Base-by-base conservation (phyloP, 2,329 filamentous ascomycete species). In the Aureobasidium namibiae region DNA sequence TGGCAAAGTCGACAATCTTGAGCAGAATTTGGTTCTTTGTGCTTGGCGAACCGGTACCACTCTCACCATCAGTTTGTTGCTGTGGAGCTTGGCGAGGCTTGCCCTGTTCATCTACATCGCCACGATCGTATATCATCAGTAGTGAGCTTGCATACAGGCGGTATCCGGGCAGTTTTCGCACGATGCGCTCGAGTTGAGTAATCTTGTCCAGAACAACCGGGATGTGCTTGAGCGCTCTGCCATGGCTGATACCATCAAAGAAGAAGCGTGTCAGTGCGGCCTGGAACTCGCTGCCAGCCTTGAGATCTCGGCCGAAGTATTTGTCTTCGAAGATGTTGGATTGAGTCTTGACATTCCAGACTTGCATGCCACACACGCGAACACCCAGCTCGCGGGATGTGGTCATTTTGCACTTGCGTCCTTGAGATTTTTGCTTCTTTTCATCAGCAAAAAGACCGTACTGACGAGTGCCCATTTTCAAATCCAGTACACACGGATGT, bases 381-480 rank as follows among this genome's bases (percentile, higher is more conserved):
- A 99, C 94, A 4, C 94, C 94, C 0, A 99, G 82, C 71, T 95
- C 86, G 61, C 87, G 85, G 8, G 94, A 97, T 0, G 94, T 99
- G 0, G 94, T 99, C 63, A 83, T 87, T 64, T 89, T 87, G 72
- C 94, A 97, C 73, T 99, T 99, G 65, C 90, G 86, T 60, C 90
- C 85, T 72, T 99, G 94, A 0, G 94, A 97, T 61, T 87, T 86
- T 68, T 92, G 89, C 73, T 99, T 99, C 78, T 95, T 95, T 44
- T 90, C 85, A 56, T 82, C 86, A 2, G 94, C 94, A 65, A 97
- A 92, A 13, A 97, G 85, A 8, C 94, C 94, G 70, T 96, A 97
- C 70, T 99, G 94, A 2, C 94, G 86, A 8, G 94, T 99, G 21
- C 94, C 94, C 94, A 99, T 99, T 72, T 99, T 99, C 63, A 99